phyloP scores from a whole-genome alignment of 2,329 filamentous ascomycete genomes.

The Venturia aucupariae region DNA sequence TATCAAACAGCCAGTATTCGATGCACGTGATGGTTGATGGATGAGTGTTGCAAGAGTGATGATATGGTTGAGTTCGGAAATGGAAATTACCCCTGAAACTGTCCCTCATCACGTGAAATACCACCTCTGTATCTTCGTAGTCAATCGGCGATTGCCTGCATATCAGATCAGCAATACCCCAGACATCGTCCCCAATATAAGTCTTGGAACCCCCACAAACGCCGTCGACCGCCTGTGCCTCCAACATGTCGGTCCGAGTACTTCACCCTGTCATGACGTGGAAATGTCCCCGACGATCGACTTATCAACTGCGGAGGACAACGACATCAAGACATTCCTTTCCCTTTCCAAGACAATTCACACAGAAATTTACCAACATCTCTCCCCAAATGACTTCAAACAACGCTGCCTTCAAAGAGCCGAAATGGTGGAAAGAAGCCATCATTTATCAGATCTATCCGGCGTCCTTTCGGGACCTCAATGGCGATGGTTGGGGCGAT shows the following conservation, averaged over 20 bases:
- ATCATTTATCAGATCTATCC: constrained; percentile 42
- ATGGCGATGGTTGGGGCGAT: constrained; percentile 56
- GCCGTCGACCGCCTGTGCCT: neutral
- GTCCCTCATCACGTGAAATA: neutral
- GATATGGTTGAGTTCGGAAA: neutral
- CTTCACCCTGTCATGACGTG: neutral
- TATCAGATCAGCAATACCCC: neutral
- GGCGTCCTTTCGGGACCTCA: constrained; percentile 49
- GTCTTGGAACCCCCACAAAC: neutral
- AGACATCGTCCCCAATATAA: neutral
- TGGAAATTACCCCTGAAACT: neutral
- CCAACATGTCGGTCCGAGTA: neutral
- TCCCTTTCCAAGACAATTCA: neutral
- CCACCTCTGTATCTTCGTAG: neutral
- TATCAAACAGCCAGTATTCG: too few relatives aligned
- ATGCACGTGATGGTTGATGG: neutral
- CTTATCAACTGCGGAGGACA: neutral
- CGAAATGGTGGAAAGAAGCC: constrained; percentile 31
- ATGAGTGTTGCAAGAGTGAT: neutral
- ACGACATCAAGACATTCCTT: neutral
- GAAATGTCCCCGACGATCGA: neutral
- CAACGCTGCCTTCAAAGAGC: constrained; percentile 6
- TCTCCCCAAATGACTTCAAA: neutral
- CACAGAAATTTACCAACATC: neutral
- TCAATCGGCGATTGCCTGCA: neutral